These are phyloP conservation scores for Entelexis paramagnoliae DNA, from an alignment of 1,139 yeast genomes.

Conservation along the genomic window DNA sequence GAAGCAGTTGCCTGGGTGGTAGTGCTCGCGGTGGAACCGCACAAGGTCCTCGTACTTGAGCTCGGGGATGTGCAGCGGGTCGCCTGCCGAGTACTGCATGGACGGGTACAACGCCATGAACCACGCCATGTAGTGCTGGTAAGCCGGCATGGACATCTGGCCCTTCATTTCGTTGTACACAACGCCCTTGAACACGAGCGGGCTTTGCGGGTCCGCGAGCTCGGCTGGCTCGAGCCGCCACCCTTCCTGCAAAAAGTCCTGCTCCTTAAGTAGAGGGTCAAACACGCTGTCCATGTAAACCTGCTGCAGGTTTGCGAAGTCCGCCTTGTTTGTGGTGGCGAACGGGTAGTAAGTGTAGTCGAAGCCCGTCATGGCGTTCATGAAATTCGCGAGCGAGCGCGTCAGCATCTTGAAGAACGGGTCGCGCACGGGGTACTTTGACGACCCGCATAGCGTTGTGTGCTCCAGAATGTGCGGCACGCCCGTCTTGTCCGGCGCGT, in stretches of 20 bases:
- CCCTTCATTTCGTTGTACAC: slow-evolving; percentile 99
- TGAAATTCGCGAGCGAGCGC: slow-evolving; percentile 75
- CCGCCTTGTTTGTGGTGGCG: slow-evolving; percentile 80
- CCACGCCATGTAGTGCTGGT: slow-evolving; percentile 72
- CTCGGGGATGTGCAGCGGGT: slow-evolving; percentile 69
- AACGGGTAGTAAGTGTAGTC: slow-evolving; percentile 94
- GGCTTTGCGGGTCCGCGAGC: slow-evolving; percentile 31
- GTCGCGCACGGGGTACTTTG: slow-evolving; percentile 84
- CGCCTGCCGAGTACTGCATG: slow-evolving; percentile 88
- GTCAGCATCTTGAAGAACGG: slow-evolving; percentile 97
- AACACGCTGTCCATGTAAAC: slow-evolving; percentile 84
- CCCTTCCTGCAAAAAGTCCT: slow-evolving; percentile 92
- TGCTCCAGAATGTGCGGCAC: slow-evolving; percentile 94
- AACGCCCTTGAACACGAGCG: slow-evolving; percentile 68
- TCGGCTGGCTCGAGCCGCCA: slow-evolving; percentile 87
- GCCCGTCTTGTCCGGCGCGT: slow-evolving; percentile 88
- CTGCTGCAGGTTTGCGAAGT: slow-evolving; percentile 71
- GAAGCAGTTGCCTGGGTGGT: slow-evolving; percentile 83
- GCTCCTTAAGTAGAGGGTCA: slow-evolving; percentile 63
- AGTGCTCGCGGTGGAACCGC: slow-evolving; percentile 60
- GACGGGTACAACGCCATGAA: slow-evolving; percentile 80
- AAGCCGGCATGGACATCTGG: slow-evolving; percentile 81
- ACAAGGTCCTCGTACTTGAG: slow-evolving; percentile 63
- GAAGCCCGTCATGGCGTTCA: slow-evolving; percentile 99
- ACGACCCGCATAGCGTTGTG: slow-evolving; percentile 88